Evolutionary conservation across 1,284 basidiomycete genomes (phyloP).

Genomic region (Meira nashicola): DNA sequence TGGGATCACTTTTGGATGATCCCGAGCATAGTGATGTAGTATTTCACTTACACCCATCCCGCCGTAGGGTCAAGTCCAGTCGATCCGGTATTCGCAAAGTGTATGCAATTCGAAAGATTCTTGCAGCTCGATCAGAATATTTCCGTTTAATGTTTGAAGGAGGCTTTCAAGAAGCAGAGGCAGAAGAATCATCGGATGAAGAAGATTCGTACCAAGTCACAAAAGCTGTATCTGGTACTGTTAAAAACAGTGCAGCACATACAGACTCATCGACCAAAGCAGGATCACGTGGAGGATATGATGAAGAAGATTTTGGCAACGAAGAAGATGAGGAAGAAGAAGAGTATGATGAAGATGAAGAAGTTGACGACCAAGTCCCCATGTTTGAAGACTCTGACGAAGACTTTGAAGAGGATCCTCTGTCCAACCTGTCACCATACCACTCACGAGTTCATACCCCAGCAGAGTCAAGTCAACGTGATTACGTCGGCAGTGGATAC

Average conservation of each 20-base stretch:
- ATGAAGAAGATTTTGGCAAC: not conserved
- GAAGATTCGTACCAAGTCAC: not conserved
- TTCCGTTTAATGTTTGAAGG: constrained; percentile 49
- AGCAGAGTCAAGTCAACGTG: too few species aligned
- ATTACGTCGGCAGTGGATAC: not conserved
- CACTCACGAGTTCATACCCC: too few species aligned
- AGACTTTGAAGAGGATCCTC: constrained; percentile 6
- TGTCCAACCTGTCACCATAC: too few species aligned
- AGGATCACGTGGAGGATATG: not conserved
- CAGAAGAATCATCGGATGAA: constrained; percentile 32
- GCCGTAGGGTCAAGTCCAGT: constrained; percentile 12
- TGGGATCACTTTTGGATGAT: constrained; percentile 72
- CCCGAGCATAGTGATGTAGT: constrained; percentile 62
- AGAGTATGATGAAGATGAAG: constrained; percentile 11
- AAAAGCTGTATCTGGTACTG: not conserved
- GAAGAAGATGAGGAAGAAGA: constrained; percentile 4
- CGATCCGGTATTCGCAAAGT: constrained; percentile 35
- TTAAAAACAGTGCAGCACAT: constrained; percentile 2
- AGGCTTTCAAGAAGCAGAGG: constrained; percentile 46
- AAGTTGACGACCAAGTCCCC: constrained; percentile 12
- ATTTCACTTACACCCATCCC: constrained; percentile 29
- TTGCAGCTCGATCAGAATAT: constrained; percentile 53
- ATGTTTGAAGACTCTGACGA: constrained; percentile 8
- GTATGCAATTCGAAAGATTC: constrained; percentile 54
- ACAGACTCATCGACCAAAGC: constrained; percentile 13